Evolutionary conservation across 2,329 filamentous ascomycete genomes (phyloP).

Genomic region (Paecilomyces sp.): DNA sequence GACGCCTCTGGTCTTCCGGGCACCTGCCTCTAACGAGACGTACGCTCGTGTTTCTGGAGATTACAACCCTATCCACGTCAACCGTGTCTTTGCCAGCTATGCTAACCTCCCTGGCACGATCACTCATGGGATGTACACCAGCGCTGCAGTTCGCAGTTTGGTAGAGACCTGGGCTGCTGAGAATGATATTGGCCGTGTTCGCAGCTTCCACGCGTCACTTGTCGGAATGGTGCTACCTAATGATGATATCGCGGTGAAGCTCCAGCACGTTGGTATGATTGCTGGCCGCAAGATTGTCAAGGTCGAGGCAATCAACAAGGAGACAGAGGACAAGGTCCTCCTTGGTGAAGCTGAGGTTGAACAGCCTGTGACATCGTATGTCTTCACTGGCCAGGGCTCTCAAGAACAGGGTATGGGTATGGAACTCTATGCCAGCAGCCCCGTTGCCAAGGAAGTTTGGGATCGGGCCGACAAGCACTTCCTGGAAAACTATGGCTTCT

Average conservation of each 20-base stretch:
- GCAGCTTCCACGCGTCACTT: constrained; percentile 92
- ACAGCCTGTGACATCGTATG: constrained; percentile 91
- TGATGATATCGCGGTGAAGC: constrained; percentile 87
- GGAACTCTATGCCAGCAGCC: constrained; percentile 91
- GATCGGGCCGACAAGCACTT: constrained; percentile 96
- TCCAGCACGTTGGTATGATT: constrained; percentile 97
- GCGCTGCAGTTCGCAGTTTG: constrained; percentile 87
- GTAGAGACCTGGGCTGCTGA: constrained; percentile 99
- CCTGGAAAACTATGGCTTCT: constrained; percentile 97
- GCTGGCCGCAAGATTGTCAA: constrained; percentile 98
- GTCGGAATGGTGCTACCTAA: constrained; percentile 99
- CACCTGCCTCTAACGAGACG: constrained; percentile 92
- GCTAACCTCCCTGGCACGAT: constrained; percentile 95
- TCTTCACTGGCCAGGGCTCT: constrained; percentile 96
- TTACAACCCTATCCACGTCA: constrained; percentile 98
- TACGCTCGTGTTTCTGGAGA: constrained; percentile 97
- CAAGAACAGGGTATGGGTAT: constrained; percentile 99
- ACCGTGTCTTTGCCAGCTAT: constrained; percentile 90
- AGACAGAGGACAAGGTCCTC: constrained; percentile 93
- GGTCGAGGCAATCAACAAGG: constrained; percentile 91
- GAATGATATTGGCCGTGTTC: constrained; percentile 94
- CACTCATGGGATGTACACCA: constrained; percentile 99
- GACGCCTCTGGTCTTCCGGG: constrained; percentile 78
- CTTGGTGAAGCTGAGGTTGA: constrained; percentile 95
- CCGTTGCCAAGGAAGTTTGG: constrained; percentile 95